Evolutionary conservation across 768 basidiomycete species (phyloP).

Genomic region (Kwoniella bestiolae): DNA sequence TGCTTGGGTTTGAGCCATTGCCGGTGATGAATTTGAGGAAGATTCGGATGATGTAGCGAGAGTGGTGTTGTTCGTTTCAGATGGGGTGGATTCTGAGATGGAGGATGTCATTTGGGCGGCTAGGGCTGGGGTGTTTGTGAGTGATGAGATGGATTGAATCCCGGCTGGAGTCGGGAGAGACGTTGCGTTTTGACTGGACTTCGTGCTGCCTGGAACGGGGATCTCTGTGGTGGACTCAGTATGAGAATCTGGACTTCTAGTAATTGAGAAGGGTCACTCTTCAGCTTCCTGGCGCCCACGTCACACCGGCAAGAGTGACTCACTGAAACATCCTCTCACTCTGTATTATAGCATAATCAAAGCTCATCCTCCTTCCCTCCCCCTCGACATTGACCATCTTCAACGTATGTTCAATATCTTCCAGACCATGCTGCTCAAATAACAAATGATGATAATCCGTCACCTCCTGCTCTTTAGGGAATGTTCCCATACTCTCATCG

Average conservation of each 20-base stretch:
- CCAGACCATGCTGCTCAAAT: conserved; percentile 30
- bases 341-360: conserved; percentile 37
- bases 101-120: conserved; percentile 1
- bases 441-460: conserved; percentile 22
- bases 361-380: conserved; percentile 27
- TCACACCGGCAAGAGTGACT: neutral
- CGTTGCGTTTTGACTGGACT: too few relatives aligned
- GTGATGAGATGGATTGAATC: neutral
- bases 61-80: neutral
- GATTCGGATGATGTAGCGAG: conserved; percentile 3
- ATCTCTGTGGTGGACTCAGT: too few relatives aligned
- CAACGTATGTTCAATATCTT: conserved; percentile 25
- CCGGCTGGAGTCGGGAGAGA: too few relatives aligned
- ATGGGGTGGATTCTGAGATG: too few relatives aligned
- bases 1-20: neutral
- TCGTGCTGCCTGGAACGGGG: too few relatives aligned
- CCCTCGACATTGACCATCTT: conserved; percentile 16
- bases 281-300: too few relatives aligned
- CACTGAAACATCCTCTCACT: neutral
- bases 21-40: neutral
- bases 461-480: conserved; percentile 1
- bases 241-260: too few relatives aligned
- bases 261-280: too few relatives aligned
- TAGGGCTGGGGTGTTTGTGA: neutral
- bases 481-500: conserved; percentile 18